These are phyloP conservation scores for Geosiphon pyriformis DNA, from an alignment of 192 early-diverging fungal species.

Conservation along the genomic window DNA sequence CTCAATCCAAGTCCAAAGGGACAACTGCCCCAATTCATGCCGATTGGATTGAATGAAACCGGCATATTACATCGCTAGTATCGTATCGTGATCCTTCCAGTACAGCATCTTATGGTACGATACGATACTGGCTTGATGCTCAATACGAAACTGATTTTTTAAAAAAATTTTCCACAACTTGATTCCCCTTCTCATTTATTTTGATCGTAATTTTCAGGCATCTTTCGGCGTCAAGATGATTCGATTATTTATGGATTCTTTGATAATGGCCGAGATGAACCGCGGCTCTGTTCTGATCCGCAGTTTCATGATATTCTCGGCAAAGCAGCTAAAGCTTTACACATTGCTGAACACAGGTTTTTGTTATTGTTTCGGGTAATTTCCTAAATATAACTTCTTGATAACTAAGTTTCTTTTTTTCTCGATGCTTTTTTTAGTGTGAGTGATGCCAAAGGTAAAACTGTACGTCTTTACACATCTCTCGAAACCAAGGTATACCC, in stretches of 20 bases:
- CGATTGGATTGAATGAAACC: too few species aligned
- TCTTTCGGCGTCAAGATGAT: conserved; percentile 68
- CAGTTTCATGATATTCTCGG: conserved; percentile 72
- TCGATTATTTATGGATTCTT: conserved; percentile 89
- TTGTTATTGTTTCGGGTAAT: not conserved
- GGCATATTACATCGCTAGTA: too few species aligned
- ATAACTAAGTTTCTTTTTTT: not conserved
- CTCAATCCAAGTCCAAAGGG: too few species aligned
- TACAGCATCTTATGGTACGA: too few species aligned
- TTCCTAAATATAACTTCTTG: not conserved
- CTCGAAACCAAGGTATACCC: conserved; percentile 74
- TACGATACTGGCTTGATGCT: too few species aligned
- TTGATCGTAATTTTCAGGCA: too few species aligned
- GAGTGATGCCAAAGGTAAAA: conserved; percentile 56
- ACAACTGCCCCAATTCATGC: too few species aligned
- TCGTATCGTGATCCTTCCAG: too few species aligned
- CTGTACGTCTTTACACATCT: conserved; percentile 69
- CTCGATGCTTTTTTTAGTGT: conserved; percentile 33
- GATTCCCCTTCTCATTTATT: too few species aligned
- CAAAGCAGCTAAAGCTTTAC: conserved; percentile 70
- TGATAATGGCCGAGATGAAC: conserved; percentile 61
- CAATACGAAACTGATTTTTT: conserved; percentile 15
- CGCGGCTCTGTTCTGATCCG: conserved; percentile 59
- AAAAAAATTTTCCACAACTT: too few species aligned
- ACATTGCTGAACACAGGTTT: conserved; percentile 66